Evolutionary conservation across 1,139 yeast species (phyloP), one percentile per base, ranked within the genome.

Genomic region (Zygosaccharomyces pseudobailii): DNA sequence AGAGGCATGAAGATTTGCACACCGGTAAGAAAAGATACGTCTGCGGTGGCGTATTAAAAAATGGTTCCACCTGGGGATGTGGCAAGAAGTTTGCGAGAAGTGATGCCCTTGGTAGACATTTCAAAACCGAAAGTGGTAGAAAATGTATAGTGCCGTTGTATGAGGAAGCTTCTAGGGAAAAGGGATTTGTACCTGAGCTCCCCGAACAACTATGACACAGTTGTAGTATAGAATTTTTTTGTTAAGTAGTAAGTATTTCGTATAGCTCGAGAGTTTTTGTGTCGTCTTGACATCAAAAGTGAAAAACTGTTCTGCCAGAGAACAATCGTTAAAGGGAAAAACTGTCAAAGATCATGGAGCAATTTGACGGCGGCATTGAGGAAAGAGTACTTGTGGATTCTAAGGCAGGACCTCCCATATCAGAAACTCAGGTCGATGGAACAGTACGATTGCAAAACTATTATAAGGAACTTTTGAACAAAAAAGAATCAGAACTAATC

Each of bases 81-180:
- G 94, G 94, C 2, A 80, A 92, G 58, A 79, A 84, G 59, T 92
- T 92, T 72, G 97, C 97, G 2, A 72, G 98, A 45, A 95, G 97
- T 6, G 98, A 92, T 71, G 98, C 97, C 0, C 69, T 92, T 47
- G 82, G 96, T 22, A 73, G 98, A 55, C 98, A 92, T 69, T 89
- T 92, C 69, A 85, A 90, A 61, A 89, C 97, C 0, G 97, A 89
- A 60, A 87, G 90, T 30, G 98, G 98, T 8, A 80, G 84, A 56
- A 81, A 76, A 53, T 92, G 98, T 73, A 84, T 92, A 13, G 68
- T 81, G 46, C 80, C 87, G 8, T 70, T 87, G 54, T 72, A 83
- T 45, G 90, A 82, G 51, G 96, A 87, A 59, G 90, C 79, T 42
- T 74, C 72, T 46, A 55, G 61, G 6, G 78, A 74, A 43, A 58